These are phyloP conservation scores for Urtica urens DNA, from an alignment of 306 rosid genomes.

Conservation along the genomic window DNA sequence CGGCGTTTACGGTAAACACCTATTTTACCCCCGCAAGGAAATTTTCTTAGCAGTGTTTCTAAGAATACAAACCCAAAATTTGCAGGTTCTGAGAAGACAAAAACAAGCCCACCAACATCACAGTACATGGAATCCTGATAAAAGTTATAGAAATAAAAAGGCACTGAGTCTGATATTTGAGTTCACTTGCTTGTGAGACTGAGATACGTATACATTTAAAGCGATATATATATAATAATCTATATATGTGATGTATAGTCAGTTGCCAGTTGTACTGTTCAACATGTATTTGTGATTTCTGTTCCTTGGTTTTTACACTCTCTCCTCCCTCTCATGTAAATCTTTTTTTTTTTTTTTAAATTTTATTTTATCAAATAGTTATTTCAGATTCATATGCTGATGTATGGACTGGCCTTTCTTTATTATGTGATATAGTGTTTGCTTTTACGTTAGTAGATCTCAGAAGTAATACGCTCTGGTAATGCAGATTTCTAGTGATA, in stretches of 20 bases:
- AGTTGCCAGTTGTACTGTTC: slow-evolving; percentile 22
- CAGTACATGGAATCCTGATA: slow-evolving; percentile 82
- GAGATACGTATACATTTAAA: slow-evolving; percentile 19
- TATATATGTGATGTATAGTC: slow-evolving; percentile 16
- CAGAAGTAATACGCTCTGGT: too few species aligned
- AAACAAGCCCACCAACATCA: slow-evolving; percentile 73
- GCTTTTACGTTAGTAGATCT: slow-evolving; percentile 8
- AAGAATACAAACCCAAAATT: slow-evolving; percentile 6
- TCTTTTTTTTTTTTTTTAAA: slow-evolving; percentile 19
- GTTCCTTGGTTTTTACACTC: slow-evolving; percentile 20
- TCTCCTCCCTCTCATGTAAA: slow-evolving; percentile 31
- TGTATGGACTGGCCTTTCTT: slow-evolving; percentile 9
- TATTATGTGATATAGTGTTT: slow-evolving; percentile 11
- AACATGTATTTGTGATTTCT: slow-evolving; percentile 15
- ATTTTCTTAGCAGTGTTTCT: slow-evolving; percentile 9
- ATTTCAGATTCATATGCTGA: slow-evolving; percentile 16
- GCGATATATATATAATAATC: slow-evolving; percentile 1
- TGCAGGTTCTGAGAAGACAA: slow-evolving; percentile 79
- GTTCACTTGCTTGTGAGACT: slow-evolving; percentile 14
- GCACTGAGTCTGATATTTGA: too few species aligned
- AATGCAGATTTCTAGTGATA: too few species aligned
- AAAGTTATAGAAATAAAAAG: slow-evolving; percentile 15
- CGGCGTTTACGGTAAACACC: slow-evolving; percentile 63
- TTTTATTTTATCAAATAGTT: slow-evolving; percentile 2
- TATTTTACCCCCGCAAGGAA: slow-evolving; percentile 12